These are phyloP conservation scores for Diospyros kaki DNA, from an alignment of 148 eudicot genomes.

Conservation along the genomic window DNA sequence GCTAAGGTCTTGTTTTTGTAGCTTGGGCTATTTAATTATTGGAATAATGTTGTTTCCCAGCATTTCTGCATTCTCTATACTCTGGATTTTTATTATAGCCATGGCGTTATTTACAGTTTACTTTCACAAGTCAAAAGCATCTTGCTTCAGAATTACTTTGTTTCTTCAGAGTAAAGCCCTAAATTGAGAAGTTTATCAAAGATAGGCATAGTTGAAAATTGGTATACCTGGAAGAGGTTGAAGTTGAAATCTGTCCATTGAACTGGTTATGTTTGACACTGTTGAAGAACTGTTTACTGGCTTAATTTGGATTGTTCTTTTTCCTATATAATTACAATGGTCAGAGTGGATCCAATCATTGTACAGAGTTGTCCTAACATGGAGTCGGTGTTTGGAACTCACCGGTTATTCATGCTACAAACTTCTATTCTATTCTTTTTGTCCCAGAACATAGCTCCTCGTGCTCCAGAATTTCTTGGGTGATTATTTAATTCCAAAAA, in stretches of 20 bases:
- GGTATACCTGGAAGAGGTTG: not conserved
- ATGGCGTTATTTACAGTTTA: not conserved
- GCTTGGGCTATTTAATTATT: not conserved
- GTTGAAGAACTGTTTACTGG: not conserved
- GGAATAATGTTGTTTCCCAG: not conserved
- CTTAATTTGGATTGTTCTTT: not conserved
- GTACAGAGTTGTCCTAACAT: not conserved
- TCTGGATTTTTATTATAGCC: too few relatives aligned
- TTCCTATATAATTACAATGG: not conserved
- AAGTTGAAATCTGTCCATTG: not conserved
- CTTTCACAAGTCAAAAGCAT: not conserved
- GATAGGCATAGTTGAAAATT: not conserved
- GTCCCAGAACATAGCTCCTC: not conserved
- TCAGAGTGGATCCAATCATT: not conserved
- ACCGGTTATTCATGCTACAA: not conserved
- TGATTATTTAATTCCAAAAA: not conserved
- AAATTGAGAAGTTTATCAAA: not conserved
- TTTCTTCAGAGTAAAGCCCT: not conserved
- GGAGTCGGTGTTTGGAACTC: not conserved
- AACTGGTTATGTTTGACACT: not conserved
- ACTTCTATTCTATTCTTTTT: not conserved
- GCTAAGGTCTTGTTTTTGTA: conserved; percentile 59
- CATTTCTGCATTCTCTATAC: not conserved
- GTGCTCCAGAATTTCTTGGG: not conserved
- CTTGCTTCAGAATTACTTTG: not conserved